phyloP scores from a whole-genome alignment of 805 yeast species.

The Kuraishia ogatae region DNA sequence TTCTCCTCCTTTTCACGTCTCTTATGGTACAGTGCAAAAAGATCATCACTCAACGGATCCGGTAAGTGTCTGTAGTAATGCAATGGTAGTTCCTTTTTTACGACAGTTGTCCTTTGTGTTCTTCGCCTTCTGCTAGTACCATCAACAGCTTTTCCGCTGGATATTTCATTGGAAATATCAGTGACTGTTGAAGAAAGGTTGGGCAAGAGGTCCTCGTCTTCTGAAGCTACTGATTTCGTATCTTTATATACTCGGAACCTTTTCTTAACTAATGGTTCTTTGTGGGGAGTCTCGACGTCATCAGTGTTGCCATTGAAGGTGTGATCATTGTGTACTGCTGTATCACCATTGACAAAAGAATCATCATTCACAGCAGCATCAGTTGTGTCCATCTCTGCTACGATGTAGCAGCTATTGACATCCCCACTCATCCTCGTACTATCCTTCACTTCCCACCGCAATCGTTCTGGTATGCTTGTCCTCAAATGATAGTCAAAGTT shows the following conservation, averaged over 20 bases:
- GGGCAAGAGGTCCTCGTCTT: not conserved
- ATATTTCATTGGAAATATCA: not conserved
- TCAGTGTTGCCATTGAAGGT: not conserved
- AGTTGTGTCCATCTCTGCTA: not conserved
- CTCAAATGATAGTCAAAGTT: constrained; percentile 26
- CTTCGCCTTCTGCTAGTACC: not conserved
- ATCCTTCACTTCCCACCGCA: constrained; percentile 6
- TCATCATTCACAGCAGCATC: not conserved
- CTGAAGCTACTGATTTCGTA: not conserved
- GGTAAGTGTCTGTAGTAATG: not conserved
- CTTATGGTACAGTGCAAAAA: constrained; percentile 40
- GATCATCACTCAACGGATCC: constrained; percentile 40
- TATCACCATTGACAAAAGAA: not conserved
- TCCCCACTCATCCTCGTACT: not conserved
- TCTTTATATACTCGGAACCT: not conserved
- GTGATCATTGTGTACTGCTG: not conserved
- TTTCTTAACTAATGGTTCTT: not conserved
- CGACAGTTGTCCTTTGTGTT: not conserved
- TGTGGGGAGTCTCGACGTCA: not conserved
- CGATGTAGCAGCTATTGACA: not conserved
- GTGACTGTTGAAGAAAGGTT: not conserved
- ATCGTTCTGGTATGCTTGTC: constrained; percentile 17
- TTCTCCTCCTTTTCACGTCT: constrained; percentile 59
- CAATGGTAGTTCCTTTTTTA: not conserved
- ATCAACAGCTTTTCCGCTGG: not conserved